Percentiles rank a stretch among this genome's conserved stretches.
phyloP scores from a whole-genome alignment of 2,329 filamentous ascomycete species.

The Tolypocladium sp. region DNA sequence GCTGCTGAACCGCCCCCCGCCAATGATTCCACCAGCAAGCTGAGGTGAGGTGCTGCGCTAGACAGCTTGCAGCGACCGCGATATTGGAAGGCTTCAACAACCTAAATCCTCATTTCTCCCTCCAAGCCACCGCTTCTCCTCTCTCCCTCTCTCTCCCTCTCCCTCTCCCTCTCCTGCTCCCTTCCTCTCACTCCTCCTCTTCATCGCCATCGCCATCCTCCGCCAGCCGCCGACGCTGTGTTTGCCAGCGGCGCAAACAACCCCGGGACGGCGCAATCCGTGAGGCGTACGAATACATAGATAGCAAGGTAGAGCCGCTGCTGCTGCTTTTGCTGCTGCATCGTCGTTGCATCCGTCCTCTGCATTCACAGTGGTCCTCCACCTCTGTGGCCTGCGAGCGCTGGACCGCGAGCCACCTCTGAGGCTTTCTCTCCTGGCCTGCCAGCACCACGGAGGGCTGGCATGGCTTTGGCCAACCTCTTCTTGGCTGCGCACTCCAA shows the following conservation, averaged over 20 bases:
- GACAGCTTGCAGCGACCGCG: neutral
- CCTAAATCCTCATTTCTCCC: neutral
- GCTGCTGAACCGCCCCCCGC: neutral
- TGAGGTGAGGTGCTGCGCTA: neutral
- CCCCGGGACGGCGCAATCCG: neutral
- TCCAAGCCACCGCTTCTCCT: neutral
- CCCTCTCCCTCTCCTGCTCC: no score
- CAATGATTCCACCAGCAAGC: neutral
- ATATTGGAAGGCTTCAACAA: neutral
- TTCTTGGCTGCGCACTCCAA: neutral
- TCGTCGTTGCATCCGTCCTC: neutral
- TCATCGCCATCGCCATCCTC: neutral
- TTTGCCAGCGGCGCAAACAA: neutral
- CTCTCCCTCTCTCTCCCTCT: neutral
- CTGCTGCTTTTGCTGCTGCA: neutral
- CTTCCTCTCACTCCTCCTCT: no score
- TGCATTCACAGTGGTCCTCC: neutral
- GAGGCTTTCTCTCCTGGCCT: neutral
- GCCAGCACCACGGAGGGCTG: conserved; percentile 1
- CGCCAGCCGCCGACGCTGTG: neutral
- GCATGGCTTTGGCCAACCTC: conserved; percentile 7
- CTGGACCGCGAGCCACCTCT: neutral
- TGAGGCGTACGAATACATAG: neutral
- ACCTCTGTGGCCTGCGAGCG: neutral
- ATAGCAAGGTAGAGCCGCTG: neutral